These are phyloP conservation scores for Cetraspora pellucida DNA, from an alignment of 192 early-diverging fungal genomes.

Conservation along the genomic window DNA sequence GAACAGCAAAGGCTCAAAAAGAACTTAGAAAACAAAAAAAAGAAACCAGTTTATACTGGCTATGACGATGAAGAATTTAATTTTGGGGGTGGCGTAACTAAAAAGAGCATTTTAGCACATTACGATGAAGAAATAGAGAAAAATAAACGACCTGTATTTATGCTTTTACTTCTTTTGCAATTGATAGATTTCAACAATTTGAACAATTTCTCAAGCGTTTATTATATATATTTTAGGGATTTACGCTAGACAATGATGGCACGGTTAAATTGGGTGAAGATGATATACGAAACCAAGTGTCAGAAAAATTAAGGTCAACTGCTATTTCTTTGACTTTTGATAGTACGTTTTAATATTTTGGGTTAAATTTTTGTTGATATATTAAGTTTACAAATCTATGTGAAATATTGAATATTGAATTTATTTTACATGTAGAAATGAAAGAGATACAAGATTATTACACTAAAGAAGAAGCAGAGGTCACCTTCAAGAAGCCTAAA, in stretches of 20 bases:
- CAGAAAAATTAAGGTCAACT: slow-evolving; percentile 50
- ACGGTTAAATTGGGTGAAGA: slow-evolving; percentile 39
- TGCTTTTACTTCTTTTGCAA: background rate
- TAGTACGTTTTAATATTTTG: slow-evolving; percentile 39
- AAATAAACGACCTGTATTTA: slow-evolving; percentile 29
- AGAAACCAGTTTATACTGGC: slow-evolving; percentile 64
- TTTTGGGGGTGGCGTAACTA: slow-evolving; percentile 41
- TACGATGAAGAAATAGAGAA: slow-evolving; percentile 77
- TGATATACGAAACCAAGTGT: slow-evolving; percentile 38
- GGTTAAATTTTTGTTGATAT: background rate
- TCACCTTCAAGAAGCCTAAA: slow-evolving; percentile 81
- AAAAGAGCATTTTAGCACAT: slow-evolving; percentile 66
- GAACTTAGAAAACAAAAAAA: slow-evolving; percentile 76
- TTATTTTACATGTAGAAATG: slow-evolving; percentile 42
- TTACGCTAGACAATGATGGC: slow-evolving; percentile 60
- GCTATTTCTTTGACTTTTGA: slow-evolving; percentile 59
- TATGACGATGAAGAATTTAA: slow-evolving; percentile 78
- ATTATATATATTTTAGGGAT: slow-evolving; percentile 38
- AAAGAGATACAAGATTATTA: slow-evolving; percentile 86
- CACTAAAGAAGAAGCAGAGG: slow-evolving; percentile 79
- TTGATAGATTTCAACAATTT: background rate
- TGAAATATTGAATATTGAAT: background rate
- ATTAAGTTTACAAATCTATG: background rate
- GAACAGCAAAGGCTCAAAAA: slow-evolving; percentile 70
- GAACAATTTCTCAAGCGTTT: background rate